Base-by-base conservation (phyloP, 805 yeast genomes). In the Candida broadrunensis region DNA sequence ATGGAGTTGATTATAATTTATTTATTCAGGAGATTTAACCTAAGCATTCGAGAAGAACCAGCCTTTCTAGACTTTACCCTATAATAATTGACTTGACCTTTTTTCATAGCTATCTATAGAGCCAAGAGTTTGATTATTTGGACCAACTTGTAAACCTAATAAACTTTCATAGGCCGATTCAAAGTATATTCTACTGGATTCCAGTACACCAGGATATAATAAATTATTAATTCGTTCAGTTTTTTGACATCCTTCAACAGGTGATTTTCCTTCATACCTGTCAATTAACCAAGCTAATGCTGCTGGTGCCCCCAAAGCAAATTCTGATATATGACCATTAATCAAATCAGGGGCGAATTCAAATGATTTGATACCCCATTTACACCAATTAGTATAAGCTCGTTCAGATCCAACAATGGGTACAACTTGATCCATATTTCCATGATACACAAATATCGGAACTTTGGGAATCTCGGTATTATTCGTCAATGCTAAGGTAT, bases 181-280 rank as follows among this genome's bases (percentile, higher is more conserved):
- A 15, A 5, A 29, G 18, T 14, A 29, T 4, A 14, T 13, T 5
- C 18, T n/a, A n/a, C 3, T 14, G 18, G 32, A 17, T 14, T 29
- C 32, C 6, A 5, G 5, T 14, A 18, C 39, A 70, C 64, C 41
- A 67, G 59, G 49, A 65, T 55, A 53, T 64, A 79, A 42, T 71
- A 85, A 33, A 65, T 63, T 56, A 52, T 65, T 11, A 60, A 59
- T 45, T 70, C 82, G 45, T 65, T 62, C 83, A 76, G 80, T 51
- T 66, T 64, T 73, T 73, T 69, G 47, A 65, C 78, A 34, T 68
- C 78, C 55, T 65, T 71, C 18, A 65, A 63, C 46, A 66, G 75
- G 53, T 68, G 77, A 44, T 65, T 74, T 20, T 64, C 69, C 35
- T 52, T 56, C 35, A 63, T 61, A 35, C 7, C 38, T 36, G 3